Evolutionary conservation across 176 grass and related monocot species (phyloP).

Genomic region (Secale cereale): DNA sequence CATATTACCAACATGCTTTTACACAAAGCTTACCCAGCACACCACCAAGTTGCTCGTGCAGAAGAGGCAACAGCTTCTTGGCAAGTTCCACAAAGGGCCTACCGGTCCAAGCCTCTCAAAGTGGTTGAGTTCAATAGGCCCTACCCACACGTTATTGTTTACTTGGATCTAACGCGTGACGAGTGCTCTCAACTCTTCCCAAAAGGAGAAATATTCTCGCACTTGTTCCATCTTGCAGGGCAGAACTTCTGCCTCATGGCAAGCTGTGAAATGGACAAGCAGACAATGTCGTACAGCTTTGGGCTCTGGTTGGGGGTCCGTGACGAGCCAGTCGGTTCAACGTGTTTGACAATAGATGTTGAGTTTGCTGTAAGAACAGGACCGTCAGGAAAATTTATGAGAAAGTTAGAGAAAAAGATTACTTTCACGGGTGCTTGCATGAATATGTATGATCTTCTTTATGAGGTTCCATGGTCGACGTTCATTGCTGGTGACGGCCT

Average conservation of each 20-base stretch:
- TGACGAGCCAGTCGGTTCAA: not conserved
- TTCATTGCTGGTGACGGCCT: no score
- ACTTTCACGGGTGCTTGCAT: no score
- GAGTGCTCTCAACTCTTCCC: slow-evolving; percentile 63
- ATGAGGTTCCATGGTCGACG: no score
- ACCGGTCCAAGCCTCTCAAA: slow-evolving; percentile 73
- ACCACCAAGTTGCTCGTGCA: no score
- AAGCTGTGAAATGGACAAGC: slow-evolving; percentile 69
- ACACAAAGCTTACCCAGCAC: slow-evolving; percentile 56
- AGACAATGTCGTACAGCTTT: slow-evolving; percentile 56
- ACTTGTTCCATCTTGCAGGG: slow-evolving; percentile 66
- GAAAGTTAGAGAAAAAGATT: no score
- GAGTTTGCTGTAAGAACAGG: slow-evolving; percentile 71
- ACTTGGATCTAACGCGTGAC: slow-evolving; percentile 72
- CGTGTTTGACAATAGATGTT: slow-evolving; percentile 53
- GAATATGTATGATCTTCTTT: no score
- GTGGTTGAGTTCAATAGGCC: slow-evolving; percentile 75
- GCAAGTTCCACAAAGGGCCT: slow-evolving; percentile 9
- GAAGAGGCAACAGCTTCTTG: no score
- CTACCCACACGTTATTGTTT: slow-evolving; percentile 66
- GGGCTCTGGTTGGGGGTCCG: slow-evolving; percentile 37
- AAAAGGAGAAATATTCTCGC: slow-evolving; percentile 43
- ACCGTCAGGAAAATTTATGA: slow-evolving; percentile 10
- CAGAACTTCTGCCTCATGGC: slow-evolving; percentile 72
- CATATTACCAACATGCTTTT: slow-evolving; percentile 64